A percentile compares a stretch with the other conserved stretches of the same genome.
These are phyloP conservation scores for Solanum pimpinellifolium DNA, from an alignment of 257 asterid genomes.

Conservation along the genomic window DNA sequence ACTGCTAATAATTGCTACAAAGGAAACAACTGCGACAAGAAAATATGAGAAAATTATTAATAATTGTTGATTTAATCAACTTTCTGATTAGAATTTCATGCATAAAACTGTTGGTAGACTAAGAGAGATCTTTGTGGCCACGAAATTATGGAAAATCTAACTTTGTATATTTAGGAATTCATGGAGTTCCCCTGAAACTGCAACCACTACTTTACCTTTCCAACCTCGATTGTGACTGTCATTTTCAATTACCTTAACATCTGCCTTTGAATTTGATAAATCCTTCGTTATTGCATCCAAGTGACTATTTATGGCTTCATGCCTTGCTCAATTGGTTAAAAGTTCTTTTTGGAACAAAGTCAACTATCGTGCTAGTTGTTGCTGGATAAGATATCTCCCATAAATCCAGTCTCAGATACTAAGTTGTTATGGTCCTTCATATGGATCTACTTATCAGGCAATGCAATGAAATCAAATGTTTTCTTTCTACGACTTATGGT, in stretches of 20 bases:
- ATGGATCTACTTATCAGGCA: not conserved
- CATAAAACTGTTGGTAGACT: not conserved
- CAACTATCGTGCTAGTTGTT: not conserved
- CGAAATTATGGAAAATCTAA: not conserved
- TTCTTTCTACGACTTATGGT: not conserved
- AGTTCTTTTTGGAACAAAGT: not conserved
- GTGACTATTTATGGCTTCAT: not conserved
- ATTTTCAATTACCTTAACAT: not conserved
- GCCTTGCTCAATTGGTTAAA: not conserved
- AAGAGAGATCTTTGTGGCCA: not conserved
- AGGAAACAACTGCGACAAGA: not conserved
- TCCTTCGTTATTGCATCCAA: not conserved
- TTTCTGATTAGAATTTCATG: not conserved
- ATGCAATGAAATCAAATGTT: not conserved
- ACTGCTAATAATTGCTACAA: not conserved
- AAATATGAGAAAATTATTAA: not conserved
- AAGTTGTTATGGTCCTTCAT: not conserved
- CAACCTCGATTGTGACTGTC: not conserved
- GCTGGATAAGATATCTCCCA: not conserved
- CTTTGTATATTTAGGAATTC: not conserved
- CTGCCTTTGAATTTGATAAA: not conserved
- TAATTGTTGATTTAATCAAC: not conserved
- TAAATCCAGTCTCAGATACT: not conserved
- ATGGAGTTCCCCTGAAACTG: not conserved
- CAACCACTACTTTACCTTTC: not conserved